Evolutionary conservation across 192 early-diverging fungal genomes (phyloP).

Genomic region (Neocallimastix lanati): DNA sequence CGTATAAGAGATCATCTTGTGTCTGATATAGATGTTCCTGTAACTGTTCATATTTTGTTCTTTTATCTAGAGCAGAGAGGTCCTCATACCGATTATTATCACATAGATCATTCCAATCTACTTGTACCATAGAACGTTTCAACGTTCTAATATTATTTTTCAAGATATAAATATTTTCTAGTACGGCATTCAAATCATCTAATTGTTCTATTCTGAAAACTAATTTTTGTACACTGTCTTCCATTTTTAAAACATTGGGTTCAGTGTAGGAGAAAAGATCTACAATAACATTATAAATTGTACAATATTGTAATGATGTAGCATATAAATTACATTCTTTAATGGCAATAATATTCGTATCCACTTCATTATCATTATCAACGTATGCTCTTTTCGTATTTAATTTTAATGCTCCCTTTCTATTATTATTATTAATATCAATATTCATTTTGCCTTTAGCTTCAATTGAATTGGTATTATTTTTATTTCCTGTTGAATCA

Average conservation of each 20-base stretch:
- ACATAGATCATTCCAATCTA: not conserved
- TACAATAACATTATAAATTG: not conserved
- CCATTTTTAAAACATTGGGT: not conserved
- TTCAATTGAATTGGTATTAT: too few relatives aligned
- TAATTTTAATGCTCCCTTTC: constrained; percentile 1
- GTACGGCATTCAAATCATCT: not conserved
- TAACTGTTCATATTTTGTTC: not conserved
- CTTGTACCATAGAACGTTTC: not conserved
- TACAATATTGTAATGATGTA: not conserved
- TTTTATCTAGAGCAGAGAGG: not conserved
- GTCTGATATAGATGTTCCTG: not conserved
- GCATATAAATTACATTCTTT: not conserved
- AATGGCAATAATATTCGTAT: not conserved
- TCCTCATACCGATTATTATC: not conserved
- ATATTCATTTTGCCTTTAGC: too few relatives aligned
- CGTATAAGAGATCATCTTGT: not conserved
- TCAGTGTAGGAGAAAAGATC: not conserved
- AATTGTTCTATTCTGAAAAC: not conserved
- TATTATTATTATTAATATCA: too few relatives aligned
- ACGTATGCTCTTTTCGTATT: not conserved
- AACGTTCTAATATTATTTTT: not conserved
- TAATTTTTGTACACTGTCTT: not conserved
- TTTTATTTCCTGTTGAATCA: too few relatives aligned
- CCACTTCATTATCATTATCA: not conserved
- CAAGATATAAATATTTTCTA: not conserved